A percentile compares a stretch with the other conserved stretches of the same genome.
Evolutionary conservation across 352 stramenopile species (phyloP).

Genomic region (Globisporangium lucens): DNA sequence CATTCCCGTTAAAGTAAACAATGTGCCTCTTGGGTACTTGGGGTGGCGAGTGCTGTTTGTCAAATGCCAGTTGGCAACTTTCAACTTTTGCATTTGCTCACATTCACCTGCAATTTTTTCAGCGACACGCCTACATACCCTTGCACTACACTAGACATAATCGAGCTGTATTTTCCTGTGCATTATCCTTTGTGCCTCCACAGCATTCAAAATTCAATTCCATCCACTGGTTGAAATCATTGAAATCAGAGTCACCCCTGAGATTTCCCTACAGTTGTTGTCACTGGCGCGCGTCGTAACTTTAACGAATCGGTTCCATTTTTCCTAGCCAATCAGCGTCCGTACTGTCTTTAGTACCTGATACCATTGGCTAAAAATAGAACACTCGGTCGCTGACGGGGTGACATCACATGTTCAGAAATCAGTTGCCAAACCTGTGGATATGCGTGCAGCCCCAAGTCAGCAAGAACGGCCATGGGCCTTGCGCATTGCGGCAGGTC

Average conservation of each 20-base stretch:
- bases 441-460: not conserved
- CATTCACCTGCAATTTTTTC: not conserved
- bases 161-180: not conserved
- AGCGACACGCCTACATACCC: not conserved
- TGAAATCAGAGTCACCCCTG: not conserved
- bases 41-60: not conserved
- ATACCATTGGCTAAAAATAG: not conserved
- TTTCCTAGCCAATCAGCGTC: not conserved
- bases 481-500: not conserved
- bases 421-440: conserved; percentile 5
- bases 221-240: not conserved
- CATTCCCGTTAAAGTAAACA: conserved; percentile 1
- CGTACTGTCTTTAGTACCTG: not conserved
- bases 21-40: not conserved
- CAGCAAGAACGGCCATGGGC: not conserved
- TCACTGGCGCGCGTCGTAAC: not conserved
- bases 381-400: not conserved
- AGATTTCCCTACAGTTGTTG: not conserved
- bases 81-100: not conserved
- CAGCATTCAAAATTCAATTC: not conserved
- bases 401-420: conserved; percentile 7
- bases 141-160: not conserved
- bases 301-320: not conserved
- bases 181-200: not conserved
- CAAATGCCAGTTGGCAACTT: not conserved